Percentiles rank a stretch among this genome's conserved stretches.
Conservation (phyloP, 495 filamentous ascomycete genomes). For the Cudoniella acicularis region DNA sequence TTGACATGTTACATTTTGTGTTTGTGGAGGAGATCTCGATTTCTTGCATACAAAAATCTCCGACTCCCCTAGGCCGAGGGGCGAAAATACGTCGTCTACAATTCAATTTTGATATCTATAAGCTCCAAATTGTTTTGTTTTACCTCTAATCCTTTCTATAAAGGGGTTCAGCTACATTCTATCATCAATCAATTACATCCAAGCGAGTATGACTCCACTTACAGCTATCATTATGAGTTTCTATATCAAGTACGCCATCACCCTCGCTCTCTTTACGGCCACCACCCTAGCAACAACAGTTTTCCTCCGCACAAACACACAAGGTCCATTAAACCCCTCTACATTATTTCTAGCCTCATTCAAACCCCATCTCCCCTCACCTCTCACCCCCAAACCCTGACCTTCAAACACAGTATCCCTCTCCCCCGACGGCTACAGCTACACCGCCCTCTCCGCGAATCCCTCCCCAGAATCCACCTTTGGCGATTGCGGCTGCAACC, state of each 20-base stretch:
- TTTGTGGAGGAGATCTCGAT: too few species aligned
- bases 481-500: neutral
- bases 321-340: neutral
- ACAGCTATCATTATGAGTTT: neutral
- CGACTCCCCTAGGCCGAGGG: too few species aligned
- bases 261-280: neutral
- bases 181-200: too few species aligned
- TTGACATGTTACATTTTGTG: too few species aligned
- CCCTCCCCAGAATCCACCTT: neutral
- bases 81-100: too few species aligned
- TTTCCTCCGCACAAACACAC: neutral
- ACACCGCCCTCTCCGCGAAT: neutral
- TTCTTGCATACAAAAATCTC: too few species aligned
- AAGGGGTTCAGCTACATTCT: too few species aligned
- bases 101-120: too few species aligned
- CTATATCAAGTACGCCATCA: neutral
- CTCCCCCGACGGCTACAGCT: neutral
- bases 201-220: too few species aligned
- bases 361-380: neutral
- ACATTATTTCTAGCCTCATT: neutral
- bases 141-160: too few species aligned
- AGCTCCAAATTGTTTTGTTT: too few species aligned
- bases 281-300: neutral
- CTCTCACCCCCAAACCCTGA: neutral
- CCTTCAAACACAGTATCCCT: neutral